Evolutionary conservation across 352 stramenopile species (phyloP), one percentile per base, ranked within the genome.

Genomic region (Peronospora tabacina): DNA sequence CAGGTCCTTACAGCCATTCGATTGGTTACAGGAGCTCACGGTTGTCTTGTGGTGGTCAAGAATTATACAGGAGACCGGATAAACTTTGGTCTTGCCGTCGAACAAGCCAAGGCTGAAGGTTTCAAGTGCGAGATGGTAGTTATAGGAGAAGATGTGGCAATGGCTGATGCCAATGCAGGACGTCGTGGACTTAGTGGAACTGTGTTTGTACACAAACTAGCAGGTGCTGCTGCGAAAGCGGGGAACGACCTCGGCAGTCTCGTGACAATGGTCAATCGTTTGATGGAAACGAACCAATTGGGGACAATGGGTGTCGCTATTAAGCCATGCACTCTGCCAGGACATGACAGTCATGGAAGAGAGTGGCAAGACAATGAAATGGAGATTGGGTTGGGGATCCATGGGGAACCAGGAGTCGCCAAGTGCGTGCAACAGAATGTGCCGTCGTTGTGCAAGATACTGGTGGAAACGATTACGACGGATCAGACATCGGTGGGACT

Each of bases 1-100:
- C 85, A 96, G 39, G 93, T 99, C 45, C 75, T 98, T 15, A 81
- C 85, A 8, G 95, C 95, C n/a, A 98, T 99, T 66, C 85, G 90
- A 26, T 75, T 94, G 17, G 73, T 81, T 20, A 65, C 77, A 1
- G 82, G 81, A 0, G 66, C 73, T 3, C 75, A 85, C 33, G 94
- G 95, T 34, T 97, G 91, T 52, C 68, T 99, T 5, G 56, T 99
- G 2, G 86, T 99, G 41, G 92, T 99, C 24, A 99, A 98, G 79
- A 99, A 99, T 76, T 99, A 99, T 81, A 99, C 95, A 2, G 95
- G 96, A 19, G 96, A 99, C 72, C 82, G 94, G 34, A 76, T 99
- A 33, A 99, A 99, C 73, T 99, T 99, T 68, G 96, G 95, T 0
- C 86, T 98, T 58, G 96, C 96, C 5, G 88, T 95, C 24, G 96